phyloP scores from a whole-genome alignment of 176 grass and related monocot species.

The Cocos nucifera region DNA sequence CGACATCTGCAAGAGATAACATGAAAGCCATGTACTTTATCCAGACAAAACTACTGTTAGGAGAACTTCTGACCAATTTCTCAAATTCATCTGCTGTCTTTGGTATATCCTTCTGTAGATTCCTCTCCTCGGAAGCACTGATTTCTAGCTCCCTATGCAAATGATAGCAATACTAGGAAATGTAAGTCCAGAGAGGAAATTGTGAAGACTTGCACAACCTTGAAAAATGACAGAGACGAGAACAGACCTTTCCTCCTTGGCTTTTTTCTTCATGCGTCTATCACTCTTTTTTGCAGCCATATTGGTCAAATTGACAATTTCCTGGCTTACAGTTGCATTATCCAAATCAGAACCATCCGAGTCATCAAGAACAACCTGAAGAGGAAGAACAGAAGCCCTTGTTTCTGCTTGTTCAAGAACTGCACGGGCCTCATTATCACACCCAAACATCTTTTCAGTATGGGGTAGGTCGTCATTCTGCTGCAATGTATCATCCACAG shows the following conservation, averaged over 20 bases:
- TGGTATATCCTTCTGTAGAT: slow-evolving; percentile 60
- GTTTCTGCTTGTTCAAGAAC: slow-evolving; percentile 30
- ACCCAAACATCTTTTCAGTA: not conserved
- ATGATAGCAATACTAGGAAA: too few relatives aligned
- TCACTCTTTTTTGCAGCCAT: slow-evolving; percentile 43
- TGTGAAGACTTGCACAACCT: too few relatives aligned
- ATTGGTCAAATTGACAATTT: slow-evolving; percentile 27
- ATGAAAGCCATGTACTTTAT: slow-evolving; percentile 90
- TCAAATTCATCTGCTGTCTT: slow-evolving; percentile 84
- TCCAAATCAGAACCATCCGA: slow-evolving; percentile 72
- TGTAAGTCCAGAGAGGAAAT: not conserved
- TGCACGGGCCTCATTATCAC: slow-evolving; percentile 19
- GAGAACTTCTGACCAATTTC: slow-evolving; percentile 84
- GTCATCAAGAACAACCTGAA: slow-evolving; percentile 69
- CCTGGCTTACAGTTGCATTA: slow-evolving; percentile 20
- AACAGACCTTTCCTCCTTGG: slow-evolving; percentile 62
- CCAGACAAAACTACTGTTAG: slow-evolving; percentile 88
- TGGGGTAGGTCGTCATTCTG: not conserved
- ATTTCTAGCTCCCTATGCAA: slow-evolving; percentile 64
- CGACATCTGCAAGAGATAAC: slow-evolving; percentile 68
- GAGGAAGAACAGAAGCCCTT: slow-evolving; percentile 43
- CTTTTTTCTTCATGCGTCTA: slow-evolving; percentile 56
- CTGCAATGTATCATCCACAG: slow-evolving; percentile 24
- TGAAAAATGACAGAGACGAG: slow-evolving; percentile 5
- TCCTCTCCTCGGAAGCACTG: slow-evolving; percentile 75